Percentiles rank a stretch among this genome's conserved stretches.
phyloP scores from a whole-genome alignment of 2,329 filamentous ascomycete species.

The Parafenestella ontariensis region DNA sequence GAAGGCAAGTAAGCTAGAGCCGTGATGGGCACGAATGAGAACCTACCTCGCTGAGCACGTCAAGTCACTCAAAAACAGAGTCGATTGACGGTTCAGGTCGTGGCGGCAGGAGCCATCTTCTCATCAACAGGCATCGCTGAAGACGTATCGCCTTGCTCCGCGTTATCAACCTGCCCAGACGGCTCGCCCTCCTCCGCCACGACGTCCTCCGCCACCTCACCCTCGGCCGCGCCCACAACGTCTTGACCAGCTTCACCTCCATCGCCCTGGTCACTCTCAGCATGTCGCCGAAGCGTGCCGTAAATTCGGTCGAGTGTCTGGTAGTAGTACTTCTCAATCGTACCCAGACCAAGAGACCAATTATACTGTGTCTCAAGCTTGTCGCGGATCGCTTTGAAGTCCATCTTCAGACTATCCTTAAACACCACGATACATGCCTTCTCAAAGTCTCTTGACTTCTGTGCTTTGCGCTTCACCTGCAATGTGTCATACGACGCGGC shows the following conservation, averaged over 20 bases:
- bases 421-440: conserved; percentile 24
- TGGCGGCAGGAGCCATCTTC: too few relatives aligned
- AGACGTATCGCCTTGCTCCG: too few relatives aligned
- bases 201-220: not conserved
- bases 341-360: conserved; percentile 19
- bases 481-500: not conserved
- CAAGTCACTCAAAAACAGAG: too few relatives aligned
- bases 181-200: too few relatives aligned
- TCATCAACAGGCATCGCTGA: too few relatives aligned
- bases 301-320: conserved; percentile 12
- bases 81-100: too few relatives aligned
- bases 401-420: conserved; percentile 13
- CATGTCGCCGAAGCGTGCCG: not conserved
- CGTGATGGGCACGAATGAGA: too few relatives aligned
- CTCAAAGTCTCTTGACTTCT: conserved; percentile 8
- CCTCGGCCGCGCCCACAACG: not conserved
- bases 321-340: conserved; percentile 21
- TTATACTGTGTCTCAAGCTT: conserved; percentile 12
- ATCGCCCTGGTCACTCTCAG: not conserved
- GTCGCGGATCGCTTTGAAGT: conserved; percentile 17
- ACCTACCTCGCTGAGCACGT: too few relatives aligned
- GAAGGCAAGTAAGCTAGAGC: too few relatives aligned
- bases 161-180: too few relatives aligned
- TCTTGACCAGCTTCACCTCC: not conserved
- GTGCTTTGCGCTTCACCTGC: not conserved